Base-by-base conservation (phyloP, 306 rosid species). In the Quercus aquifolioides region DNA sequence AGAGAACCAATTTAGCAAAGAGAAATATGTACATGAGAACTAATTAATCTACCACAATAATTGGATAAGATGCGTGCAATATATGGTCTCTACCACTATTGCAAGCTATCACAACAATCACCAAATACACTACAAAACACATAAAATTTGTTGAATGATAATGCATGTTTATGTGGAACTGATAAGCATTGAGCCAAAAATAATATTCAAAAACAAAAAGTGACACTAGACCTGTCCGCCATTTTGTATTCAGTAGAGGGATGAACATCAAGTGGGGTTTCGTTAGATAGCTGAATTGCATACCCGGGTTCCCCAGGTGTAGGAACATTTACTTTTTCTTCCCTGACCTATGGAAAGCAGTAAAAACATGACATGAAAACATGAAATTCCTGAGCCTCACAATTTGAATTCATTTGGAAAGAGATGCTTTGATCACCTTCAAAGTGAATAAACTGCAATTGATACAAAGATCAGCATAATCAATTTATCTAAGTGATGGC, bases 301-400 rank as follows among this genome's bases (percentile, higher is more conserved):
- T 91, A 93, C 25, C 97, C 99, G 74, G 96, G 91, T 91, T 92
- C 97, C 84, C 88, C 89, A 59, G 98, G 96, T 15, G 91, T 86
- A 57, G 93, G 87, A 80, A 89, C 85, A 67, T 93, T 90, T 10
- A 95, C 86, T 81, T 91, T 95, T 77, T 86, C 96, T 21, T 95
- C 98, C 84, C 97, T 86, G 73, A 93, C 58, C 97, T 91, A 81
- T 85, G 59, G 57, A 55, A 76, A 13, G 76, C 52, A 83, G 64
- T 57, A 76, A 78, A 51, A 81, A 71, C 58, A 57, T 31, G 73
- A 12, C 49, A 55, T 31, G 26, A 75, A 72, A 82, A n/a, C n/a
- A n/a, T n/a, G n/a, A n/a, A n/a, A n/a, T 46, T 55, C 57, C 69
- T 3, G 13, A 60, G 25, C 58, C 23, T 54, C 43, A 33, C 49